A percentile compares a stretch with the other conserved stretches of the same genome.
Evolutionary conservation across 1,284 basidiomycete genomes (phyloP).

Genomic region (Anthracocystis panici-leucophaei): DNA sequence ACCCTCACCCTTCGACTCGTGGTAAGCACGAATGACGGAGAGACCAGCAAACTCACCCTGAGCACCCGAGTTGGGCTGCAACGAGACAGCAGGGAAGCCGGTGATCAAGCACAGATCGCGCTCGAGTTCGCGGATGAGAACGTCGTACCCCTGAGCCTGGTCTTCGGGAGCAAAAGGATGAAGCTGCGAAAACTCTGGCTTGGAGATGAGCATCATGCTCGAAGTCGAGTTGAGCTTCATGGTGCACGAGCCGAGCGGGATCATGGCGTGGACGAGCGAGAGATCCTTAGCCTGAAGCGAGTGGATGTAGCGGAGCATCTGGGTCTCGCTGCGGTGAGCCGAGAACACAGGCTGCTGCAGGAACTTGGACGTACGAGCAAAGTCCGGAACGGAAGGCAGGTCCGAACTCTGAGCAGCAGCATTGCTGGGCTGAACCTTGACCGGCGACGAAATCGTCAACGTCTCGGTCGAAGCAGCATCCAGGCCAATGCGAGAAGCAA

Average conservation of each 20-base stretch:
- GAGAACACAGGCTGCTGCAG: constrained; percentile 88
- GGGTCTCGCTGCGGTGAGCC: constrained; percentile 94
- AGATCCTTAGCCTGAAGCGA: constrained; percentile 94
- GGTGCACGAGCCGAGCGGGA: constrained; percentile 83
- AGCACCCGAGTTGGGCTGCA: constrained; percentile 98
- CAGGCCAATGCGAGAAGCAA: constrained; percentile 54
- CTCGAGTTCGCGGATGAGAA: constrained; percentile 90
- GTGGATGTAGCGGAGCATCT: constrained; percentile 91
- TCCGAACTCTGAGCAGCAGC: constrained; percentile 28
- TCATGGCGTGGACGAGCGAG: constrained; percentile 94
- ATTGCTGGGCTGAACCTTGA: constrained; percentile 30
- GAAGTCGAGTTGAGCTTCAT: constrained; percentile 74
- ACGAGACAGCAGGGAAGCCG: constrained; percentile 91
- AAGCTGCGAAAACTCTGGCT: constrained; percentile 87
- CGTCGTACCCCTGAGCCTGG: constrained; percentile 88
- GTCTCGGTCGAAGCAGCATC: constrained; percentile 52
- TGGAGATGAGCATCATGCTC: constrained; percentile 94
- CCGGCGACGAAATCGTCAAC: constrained; percentile 48
- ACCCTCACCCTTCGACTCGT: constrained; percentile 85
- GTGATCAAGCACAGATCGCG: constrained; percentile 91
- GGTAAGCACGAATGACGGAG: constrained; percentile 92
- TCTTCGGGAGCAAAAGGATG: constrained; percentile 93
- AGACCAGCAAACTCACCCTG: constrained; percentile 95
- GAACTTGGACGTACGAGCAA: constrained; percentile 81
- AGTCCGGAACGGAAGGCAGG: constrained; percentile 67